phyloP scores from a whole-genome alignment of 805 yeast species.

The Candida germanica region DNA sequence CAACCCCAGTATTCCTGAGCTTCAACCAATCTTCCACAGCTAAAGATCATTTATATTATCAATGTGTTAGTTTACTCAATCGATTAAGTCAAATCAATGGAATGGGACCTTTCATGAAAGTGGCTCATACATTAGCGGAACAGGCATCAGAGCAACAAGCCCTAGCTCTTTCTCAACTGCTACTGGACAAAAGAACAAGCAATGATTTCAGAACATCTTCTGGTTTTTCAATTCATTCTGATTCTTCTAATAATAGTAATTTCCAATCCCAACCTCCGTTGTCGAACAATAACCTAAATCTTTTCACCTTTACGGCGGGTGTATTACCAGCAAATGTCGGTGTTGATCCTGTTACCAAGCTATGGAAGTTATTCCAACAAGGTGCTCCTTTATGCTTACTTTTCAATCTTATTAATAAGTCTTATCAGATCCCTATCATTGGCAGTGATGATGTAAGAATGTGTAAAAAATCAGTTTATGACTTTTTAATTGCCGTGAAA shows the following conservation, averaged over 20 bases:
- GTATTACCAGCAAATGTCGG: constrained; percentile 67
- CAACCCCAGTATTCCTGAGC: constrained; percentile 44
- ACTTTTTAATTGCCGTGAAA: constrained; percentile 84
- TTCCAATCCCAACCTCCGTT: constrained; percentile 12
- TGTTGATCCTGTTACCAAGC: constrained; percentile 89
- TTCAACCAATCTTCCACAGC: constrained; percentile 65
- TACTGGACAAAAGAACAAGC: constrained; percentile 22
- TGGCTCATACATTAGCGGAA: constrained; percentile 66
- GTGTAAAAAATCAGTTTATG: constrained; percentile 87
- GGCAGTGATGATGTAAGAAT: constrained; percentile 78
- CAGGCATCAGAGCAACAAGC: constrained; percentile 73
- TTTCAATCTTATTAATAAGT: constrained; percentile 53
- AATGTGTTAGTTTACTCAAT: constrained; percentile 55
- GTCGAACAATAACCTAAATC: constrained; percentile 25
- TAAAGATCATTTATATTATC: constrained; percentile 66
- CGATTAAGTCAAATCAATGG: constrained; percentile 61
- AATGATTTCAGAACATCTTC: constrained; percentile 31
- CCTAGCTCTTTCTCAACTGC: constrained; percentile 41
- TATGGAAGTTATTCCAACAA: constrained; percentile 84
- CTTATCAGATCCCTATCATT: constrained; percentile 52
- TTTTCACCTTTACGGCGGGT: constrained; percentile 70
- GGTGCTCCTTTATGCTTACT: constrained; percentile 90
- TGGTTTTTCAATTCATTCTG: constrained; percentile 37
- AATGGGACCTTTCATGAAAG: constrained; percentile 61
- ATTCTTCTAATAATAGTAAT: constrained; percentile 15